Evolutionary conservation across 73 alveolate species (phyloP), one percentile per base, ranked within the genome.

Genomic region (Breviolum minutum): DNA sequence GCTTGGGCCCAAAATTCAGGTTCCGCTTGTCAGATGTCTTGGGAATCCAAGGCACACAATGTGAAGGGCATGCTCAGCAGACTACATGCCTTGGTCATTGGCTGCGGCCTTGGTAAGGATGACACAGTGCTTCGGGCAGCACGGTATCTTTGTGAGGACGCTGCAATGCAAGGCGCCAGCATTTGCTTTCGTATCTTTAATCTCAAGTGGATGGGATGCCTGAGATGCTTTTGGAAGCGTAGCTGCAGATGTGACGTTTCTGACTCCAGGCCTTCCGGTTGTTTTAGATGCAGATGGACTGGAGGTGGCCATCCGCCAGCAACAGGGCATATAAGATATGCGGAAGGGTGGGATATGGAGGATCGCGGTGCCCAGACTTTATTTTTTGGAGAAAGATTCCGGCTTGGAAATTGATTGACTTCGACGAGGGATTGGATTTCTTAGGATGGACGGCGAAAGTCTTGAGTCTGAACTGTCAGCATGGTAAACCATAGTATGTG

Each of bases 251-350:
- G 17, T 68, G 77, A 1, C 2, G 17, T 22, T 68, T 22, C 17
- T 17, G 17, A 14, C 24, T 30, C 94, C 26, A 86, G 94, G 94
- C 79, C 29, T 86, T 62, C 87, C 83, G 22, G 87, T 89, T 12
- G 91, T 92, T 26, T 63, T 92, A 64, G 98, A 92, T 7, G 98
- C 98, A 13, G 98, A 92, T 26, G 98, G 98, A 54, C 64, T 92
- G 82, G 81, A 92, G 48, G 81, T 81, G 62, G 80, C 84, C 81
- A 81, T 73, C 16, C 79, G 63, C n/a, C 63, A 32, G 83, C 83
- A 27, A 24, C 83, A 13, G n/a, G 77, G n/a, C 77, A 68, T 68
- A 14, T 22, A 68, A 22, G n/a, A 14, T 68, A 22, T 68, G 54
- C 54, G 54, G 54, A 40, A 40, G 54, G 54, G 54, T 40, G 54